These are phyloP conservation scores for Chloranthus sessilifolius DNA, from an alignment of 164 flowering plant genomes.

Conservation along the genomic window DNA sequence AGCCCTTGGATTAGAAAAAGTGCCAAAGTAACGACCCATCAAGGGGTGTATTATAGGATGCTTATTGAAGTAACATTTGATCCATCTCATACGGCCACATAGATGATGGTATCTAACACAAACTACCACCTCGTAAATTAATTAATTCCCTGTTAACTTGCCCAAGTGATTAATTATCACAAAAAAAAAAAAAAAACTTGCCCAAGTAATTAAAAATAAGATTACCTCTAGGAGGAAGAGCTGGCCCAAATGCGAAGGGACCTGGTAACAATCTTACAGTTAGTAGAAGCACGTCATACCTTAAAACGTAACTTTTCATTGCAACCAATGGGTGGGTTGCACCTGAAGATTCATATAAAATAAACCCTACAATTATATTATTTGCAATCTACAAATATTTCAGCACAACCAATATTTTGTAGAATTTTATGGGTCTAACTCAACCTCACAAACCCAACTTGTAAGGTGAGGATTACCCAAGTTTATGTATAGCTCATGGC, in stretches of 20 bases:
- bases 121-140: background rate
- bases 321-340: background rate
- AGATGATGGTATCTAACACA: background rate
- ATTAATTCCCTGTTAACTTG: background rate
- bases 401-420: background rate
- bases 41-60: background rate
- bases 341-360: background rate
- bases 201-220: background rate
- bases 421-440: background rate
- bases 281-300: too few relatives aligned
- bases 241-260: slow-evolving; percentile 42
- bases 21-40: too few relatives aligned
- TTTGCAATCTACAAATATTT: background rate
- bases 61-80: background rate
- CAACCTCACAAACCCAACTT: background rate
- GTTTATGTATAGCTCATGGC: background rate
- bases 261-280: slow-evolving; percentile 32
- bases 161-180: background rate
- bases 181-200: too few relatives aligned
- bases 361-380: background rate
- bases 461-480: too few relatives aligned
- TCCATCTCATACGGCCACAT: background rate
- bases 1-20: too few relatives aligned
- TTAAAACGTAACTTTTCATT: too few relatives aligned
- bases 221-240: slow-evolving; percentile 44